Conservation (phyloP, 2,329 filamentous ascomycete genomes). For the Arthroderma uncinatum region DNA sequence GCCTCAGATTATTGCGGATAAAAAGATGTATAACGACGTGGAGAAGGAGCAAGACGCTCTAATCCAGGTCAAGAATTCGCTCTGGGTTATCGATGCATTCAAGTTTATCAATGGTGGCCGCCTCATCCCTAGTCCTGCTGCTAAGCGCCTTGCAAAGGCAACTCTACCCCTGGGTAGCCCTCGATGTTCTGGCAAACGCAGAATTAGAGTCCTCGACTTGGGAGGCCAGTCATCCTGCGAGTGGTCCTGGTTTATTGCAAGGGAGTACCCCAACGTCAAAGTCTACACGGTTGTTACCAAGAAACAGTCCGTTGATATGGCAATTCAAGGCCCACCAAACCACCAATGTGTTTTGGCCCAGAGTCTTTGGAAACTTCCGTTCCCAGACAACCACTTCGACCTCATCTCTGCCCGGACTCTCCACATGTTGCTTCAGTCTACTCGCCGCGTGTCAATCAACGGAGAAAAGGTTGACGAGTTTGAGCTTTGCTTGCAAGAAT, state of each 20-base stretch:
- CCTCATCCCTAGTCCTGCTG: constrained; percentile 46
- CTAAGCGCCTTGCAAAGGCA: constrained; percentile 26
- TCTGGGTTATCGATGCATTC: constrained; percentile 53
- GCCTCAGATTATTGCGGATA: constrained; percentile 47
- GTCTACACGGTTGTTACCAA: constrained; percentile 80
- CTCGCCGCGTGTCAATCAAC: constrained; percentile 42
- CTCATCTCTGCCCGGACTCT: constrained; percentile 81
- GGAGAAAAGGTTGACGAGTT: constrained; percentile 71
- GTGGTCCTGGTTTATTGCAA: constrained; percentile 90
- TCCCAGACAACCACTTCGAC: constrained; percentile 76
- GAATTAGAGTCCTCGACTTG: constrained; percentile 67
- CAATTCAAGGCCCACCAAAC: constrained; percentile 73
- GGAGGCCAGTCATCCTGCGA: constrained; percentile 76
- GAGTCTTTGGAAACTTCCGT: constrained; percentile 69
- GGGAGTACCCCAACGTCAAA: constrained; percentile 72
- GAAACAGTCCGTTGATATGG: constrained; percentile 59
- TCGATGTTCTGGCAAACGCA: constrained; percentile 28
- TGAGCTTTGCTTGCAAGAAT: constrained; percentile 73
- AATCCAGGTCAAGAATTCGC: constrained; percentile 51
- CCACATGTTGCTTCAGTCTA: constrained; percentile 66
- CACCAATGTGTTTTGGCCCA: constrained; percentile 73
- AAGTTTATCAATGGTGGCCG: constrained; percentile 50
- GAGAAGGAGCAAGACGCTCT: constrained; percentile 76
- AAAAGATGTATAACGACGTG: constrained; percentile 29
- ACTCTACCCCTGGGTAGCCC: constrained; percentile 17